Evolutionary conservation across 2,329 filamentous ascomycete genomes (phyloP).

Genomic region (Coniochaeta sp.): DNA sequence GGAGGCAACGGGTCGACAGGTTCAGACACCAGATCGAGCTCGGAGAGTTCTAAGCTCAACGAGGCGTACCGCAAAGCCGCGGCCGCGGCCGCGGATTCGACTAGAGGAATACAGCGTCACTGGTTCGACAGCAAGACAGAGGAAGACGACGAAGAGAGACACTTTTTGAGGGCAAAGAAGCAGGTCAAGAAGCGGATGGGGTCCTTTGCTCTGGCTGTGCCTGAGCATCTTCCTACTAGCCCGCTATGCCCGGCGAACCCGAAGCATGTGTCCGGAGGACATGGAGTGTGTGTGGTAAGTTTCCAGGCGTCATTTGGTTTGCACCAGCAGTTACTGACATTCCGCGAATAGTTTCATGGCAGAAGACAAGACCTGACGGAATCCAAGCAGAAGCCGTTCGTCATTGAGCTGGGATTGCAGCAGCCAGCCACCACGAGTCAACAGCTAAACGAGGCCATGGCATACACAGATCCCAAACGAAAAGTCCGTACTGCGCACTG

Average conservation of each 20-base stretch:
- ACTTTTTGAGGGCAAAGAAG: constrained; percentile 7
- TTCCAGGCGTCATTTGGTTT: background rate
- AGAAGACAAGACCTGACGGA: constrained; percentile 2
- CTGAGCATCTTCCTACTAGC: constrained; percentile 42
- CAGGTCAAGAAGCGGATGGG: background rate
- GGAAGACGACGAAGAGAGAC: background rate
- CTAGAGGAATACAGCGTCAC: background rate
- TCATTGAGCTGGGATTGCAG: background rate
- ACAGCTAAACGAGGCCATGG: background rate
- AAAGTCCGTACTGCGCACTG: too few species aligned
- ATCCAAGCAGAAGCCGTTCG: background rate
- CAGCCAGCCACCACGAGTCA: background rate
- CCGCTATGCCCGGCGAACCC: constrained; percentile 44
- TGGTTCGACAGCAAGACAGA: background rate
- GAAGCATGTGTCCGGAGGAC: constrained; percentile 34
- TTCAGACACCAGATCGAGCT: background rate
- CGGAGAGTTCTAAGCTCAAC: background rate
- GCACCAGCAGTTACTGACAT: background rate
- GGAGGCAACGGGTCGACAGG: background rate
- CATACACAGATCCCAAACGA: too few species aligned
- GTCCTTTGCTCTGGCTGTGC: constrained; percentile 39
- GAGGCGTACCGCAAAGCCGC: background rate
- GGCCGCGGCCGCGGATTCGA: background rate
- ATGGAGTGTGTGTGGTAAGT: constrained; percentile 37
- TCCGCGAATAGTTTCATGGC: constrained; percentile 10